phyloP scores from a whole-genome alignment of 352 stramenopile genomes.

The Globisporangium paddicum region DNA sequence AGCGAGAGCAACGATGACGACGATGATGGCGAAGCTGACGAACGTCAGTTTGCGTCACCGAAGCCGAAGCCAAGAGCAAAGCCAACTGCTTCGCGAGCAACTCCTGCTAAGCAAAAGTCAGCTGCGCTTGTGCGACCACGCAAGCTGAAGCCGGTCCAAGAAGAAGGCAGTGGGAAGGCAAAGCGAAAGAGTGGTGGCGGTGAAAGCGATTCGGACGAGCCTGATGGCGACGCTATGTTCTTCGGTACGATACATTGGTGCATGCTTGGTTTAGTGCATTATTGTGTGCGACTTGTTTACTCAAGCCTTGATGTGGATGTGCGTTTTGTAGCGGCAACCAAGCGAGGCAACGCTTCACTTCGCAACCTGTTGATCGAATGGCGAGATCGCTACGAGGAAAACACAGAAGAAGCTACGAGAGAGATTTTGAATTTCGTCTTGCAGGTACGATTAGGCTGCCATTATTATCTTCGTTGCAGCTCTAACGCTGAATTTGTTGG shows the following conservation, averaged over 20 bases:
- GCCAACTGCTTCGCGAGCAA: not conserved
- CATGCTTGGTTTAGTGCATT: not conserved
- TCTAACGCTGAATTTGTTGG: not conserved
- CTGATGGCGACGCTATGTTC: conserved; percentile 4
- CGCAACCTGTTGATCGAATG: conserved; percentile 54
- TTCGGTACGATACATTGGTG: not conserved
- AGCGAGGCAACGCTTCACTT: conserved; percentile 45
- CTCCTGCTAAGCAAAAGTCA: conserved; percentile 13
- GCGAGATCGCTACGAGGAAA: conserved; percentile 65
- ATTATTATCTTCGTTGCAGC: not conserved
- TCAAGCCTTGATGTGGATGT: not conserved
- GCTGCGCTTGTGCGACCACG: conserved; percentile 13
- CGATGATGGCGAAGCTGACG: conserved; percentile 16
- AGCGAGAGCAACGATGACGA: conserved; percentile 18
- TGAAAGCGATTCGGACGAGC: conserved; percentile 16
- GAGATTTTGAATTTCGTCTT: conserved; percentile 81
- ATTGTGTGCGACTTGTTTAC: not conserved
- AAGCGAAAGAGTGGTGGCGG: conserved; percentile 9
- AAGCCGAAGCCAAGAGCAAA: conserved; percentile 7
- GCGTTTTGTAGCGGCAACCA: conserved; percentile 43
- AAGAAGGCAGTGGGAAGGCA: conserved; percentile 10
- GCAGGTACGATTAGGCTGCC: conserved; percentile 21
- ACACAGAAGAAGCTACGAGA: conserved; percentile 41
- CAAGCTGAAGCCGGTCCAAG: conserved; percentile 27
- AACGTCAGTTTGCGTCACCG: conserved; percentile 12